These are phyloP conservation scores for Mycosarcoma maydis DNA, from an alignment of 1,284 basidiomycete genomes.

Conservation along the genomic window DNA sequence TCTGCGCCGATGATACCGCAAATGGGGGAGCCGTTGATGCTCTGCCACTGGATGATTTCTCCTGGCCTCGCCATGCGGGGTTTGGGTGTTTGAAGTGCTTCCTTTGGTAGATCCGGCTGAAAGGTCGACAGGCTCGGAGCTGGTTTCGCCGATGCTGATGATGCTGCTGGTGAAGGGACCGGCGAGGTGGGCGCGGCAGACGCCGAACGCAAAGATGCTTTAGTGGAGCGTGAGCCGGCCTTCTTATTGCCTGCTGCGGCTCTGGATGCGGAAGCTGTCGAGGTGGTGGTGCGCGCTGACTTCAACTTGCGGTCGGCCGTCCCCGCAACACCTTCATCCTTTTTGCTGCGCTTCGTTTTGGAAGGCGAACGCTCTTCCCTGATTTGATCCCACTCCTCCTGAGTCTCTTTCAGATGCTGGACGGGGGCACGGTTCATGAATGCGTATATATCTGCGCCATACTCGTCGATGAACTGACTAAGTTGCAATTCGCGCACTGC, in stretches of 20 bases:
- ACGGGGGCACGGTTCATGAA: constrained; percentile 41
- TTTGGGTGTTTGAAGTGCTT: constrained; percentile 29
- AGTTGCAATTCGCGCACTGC: constrained; percentile 42
- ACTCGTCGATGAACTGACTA: constrained; percentile 44
- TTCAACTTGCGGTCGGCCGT: constrained; percentile 10
- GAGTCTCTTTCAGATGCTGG: constrained; percentile 29
- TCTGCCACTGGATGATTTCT: constrained; percentile 45
- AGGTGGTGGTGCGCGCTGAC: not conserved
- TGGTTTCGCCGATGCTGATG: constrained; percentile 10
- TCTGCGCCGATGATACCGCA: constrained; percentile 51
- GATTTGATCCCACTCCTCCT: constrained; percentile 52
- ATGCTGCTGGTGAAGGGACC: not conserved
- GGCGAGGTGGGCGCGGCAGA: constrained; percentile 10
- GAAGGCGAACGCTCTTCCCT: constrained; percentile 20
- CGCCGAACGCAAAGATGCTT: not conserved
- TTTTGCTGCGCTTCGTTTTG: constrained; percentile 30
- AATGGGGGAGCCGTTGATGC: constrained; percentile 54
- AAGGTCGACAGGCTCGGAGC: constrained; percentile 36
- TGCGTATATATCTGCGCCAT: constrained; percentile 41
- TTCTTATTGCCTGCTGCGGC: constrained; percentile 7
- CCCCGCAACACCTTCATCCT: constrained; percentile 10
- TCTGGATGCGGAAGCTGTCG: constrained; percentile 3
- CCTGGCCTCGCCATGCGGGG: constrained; percentile 46
- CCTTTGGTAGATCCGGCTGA: constrained; percentile 30
- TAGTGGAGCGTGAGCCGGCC: constrained; percentile 6